A percentile compares a stretch with the other conserved stretches of the same genome.
These are phyloP conservation scores for Prunus mira DNA, from an alignment of 306 rosid genomes.

Conservation along the genomic window DNA sequence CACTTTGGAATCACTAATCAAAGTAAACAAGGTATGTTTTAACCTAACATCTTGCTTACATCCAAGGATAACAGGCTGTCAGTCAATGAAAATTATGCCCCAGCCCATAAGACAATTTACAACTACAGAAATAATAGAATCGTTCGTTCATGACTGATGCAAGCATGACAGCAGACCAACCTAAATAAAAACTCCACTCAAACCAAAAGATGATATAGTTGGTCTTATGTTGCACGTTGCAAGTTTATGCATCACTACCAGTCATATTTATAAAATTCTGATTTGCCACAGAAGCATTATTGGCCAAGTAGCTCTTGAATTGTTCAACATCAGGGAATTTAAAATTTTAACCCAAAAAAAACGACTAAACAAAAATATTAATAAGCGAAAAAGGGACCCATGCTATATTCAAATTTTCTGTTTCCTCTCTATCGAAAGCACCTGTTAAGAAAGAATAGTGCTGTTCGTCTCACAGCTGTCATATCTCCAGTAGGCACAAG, in stretches of 20 bases:
- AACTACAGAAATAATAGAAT: background rate
- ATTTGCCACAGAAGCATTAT: constrained; percentile 10
- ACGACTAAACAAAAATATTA: background rate
- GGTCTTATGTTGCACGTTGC: background rate
- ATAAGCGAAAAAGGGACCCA: background rate
- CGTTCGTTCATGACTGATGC: background rate
- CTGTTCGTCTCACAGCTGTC: constrained; percentile 97
- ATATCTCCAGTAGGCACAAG: constrained; percentile 99
- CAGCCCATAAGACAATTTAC: background rate
- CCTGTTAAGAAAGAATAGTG: constrained; percentile 95
- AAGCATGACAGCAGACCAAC: background rate
- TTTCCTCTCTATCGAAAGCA: constrained; percentile 26
- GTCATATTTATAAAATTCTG: background rate
- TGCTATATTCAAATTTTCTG: background rate
- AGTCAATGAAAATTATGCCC: background rate
- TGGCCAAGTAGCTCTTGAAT: constrained; percentile 4
- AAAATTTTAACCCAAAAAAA: background rate
- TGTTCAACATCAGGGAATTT: background rate
- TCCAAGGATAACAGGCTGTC: background rate
- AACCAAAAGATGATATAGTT: background rate
- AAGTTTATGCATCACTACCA: background rate
- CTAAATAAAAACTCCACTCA: background rate
- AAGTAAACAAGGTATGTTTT: constrained; percentile 6
- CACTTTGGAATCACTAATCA: background rate
- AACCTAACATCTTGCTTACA: constrained; percentile 12